Evolutionary conservation across 495 filamentous ascomycete genomes (phyloP).

Genomic region (Aspergillus mulundensis): DNA sequence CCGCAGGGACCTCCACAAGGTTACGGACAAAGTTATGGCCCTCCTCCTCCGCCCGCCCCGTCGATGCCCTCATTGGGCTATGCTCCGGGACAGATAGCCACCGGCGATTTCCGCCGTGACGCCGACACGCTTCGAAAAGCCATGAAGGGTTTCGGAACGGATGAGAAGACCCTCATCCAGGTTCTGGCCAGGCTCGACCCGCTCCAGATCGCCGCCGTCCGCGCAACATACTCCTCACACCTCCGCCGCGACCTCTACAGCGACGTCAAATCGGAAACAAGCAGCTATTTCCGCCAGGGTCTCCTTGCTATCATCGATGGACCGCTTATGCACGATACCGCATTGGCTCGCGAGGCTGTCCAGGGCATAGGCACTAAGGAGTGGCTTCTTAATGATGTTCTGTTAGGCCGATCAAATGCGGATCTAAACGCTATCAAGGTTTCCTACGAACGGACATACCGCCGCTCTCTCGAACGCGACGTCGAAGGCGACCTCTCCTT

Average conservation of each 20-base stretch:
- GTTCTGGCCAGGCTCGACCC: conserved; percentile 66
- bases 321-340: conserved; percentile 67
- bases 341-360: conserved; percentile 62
- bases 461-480: conserved; percentile 57
- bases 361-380: conserved; percentile 83
- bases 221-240: conserved; percentile 56
- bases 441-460: conserved; percentile 64
- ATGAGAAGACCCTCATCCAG: conserved; percentile 69
- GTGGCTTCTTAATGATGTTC: conserved; percentile 74
- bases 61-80: conserved; percentile 60
- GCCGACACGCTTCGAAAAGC: conserved; percentile 69
- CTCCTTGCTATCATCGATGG: conserved; percentile 72
- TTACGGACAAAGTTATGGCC: not conserved
- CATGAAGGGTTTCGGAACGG: conserved; percentile 90
- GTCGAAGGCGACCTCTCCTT: conserved; percentile 75
- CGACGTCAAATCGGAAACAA: conserved; percentile 72
- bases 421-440: conserved; percentile 78
- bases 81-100: conserved; percentile 55
- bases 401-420: conserved; percentile 78
- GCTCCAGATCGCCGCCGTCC: conserved; percentile 65
- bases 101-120: conserved; percentile 59
- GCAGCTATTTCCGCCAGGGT: conserved; percentile 64
- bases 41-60: conserved; percentile 23
- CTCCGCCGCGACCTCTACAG: conserved; percentile 63
- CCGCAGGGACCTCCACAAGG: not conserved